Base-by-base conservation (phyloP, 1,284 basidiomycete species). In the Gymnopus androsaceus region DNA sequence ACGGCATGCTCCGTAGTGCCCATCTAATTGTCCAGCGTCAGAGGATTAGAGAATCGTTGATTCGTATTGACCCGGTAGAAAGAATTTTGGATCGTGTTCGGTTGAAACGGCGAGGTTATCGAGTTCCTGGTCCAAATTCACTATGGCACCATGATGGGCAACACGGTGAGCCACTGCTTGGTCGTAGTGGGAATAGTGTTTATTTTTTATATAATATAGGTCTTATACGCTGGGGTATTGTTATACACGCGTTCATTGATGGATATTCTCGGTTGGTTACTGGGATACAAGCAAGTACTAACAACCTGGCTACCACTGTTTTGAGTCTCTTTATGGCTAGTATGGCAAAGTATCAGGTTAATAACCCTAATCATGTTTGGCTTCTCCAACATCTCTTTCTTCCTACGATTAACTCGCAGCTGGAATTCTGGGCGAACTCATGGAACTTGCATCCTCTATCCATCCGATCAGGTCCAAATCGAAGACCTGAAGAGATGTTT, bases 101-200 rank as follows among this genome's bases (percentile, higher is more conserved):
- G n/a, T n/a, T n/a, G n/a, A n/a, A n/a, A n/a, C n/a, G n/a, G n/a
- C n/a, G n/a, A n/a, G n/a, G n/a, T n/a, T n/a, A n/a, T n/a, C n/a
- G n/a, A n/a, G n/a, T n/a, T n/a, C n/a, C n/a, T n/a, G 33, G 61
- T 1, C 68, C 70, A 19, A 72, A 73, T 48, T 62, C 69, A 2
- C 60, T 75, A 0, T 69, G 66, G 67, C 66, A 69, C 57, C 67
- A 69, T 47, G 67, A 69, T 61, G 67, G 67, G 2, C 66, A 69
- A 36, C 67, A 68, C 58, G 67, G 66, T 68, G 52, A 46, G n/a
- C n/a, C n/a, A n/a, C n/a, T n/a, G n/a, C n/a, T n/a, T 57, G 21
- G n/a, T n/a, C n/a, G n/a, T 14, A 48, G 14, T 6, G 31, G 6
- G 31, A 33, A 7, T 33, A 33, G 14, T 7, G 19, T 33, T 51